These are phyloP conservation scores for Alternaria panax DNA, from an alignment of 2,329 filamentous ascomycete species.

Conservation along the genomic window DNA sequence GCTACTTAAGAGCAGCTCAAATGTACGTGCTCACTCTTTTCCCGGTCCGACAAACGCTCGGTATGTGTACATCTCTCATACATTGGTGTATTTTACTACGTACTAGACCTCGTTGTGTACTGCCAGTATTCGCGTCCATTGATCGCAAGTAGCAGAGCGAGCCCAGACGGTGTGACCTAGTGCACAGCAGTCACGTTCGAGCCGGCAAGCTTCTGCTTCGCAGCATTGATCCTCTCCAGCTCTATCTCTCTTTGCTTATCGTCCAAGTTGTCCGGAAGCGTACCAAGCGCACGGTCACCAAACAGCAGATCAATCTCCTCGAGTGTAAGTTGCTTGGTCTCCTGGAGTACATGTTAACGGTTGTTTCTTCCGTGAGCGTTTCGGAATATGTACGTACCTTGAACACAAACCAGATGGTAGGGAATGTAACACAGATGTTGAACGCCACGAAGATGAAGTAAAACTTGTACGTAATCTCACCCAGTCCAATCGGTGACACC, in stretches of 20 bases:
- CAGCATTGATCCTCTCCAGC: slow-evolving; percentile 30
- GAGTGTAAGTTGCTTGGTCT: slow-evolving; percentile 55
- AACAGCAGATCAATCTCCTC: slow-evolving; percentile 68
- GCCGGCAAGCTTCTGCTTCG: slow-evolving; percentile 26
- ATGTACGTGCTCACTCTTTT: not conserved
- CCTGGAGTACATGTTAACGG: slow-evolving; percentile 27
- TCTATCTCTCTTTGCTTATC: slow-evolving; percentile 35
- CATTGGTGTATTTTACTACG: no score
- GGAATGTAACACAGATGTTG: slow-evolving; percentile 55
- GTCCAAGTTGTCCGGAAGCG: slow-evolving; percentile 55
- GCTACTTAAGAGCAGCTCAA: not conserved
- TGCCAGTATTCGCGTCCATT: not conserved
- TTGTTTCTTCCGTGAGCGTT: fast-evolving
- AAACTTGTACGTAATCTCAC: slow-evolving; percentile 60
- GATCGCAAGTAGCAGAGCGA: not conserved
- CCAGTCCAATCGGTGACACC: slow-evolving; percentile 62
- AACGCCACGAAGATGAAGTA: slow-evolving; percentile 66
- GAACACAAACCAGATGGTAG: slow-evolving; percentile 61
- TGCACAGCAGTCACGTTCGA: slow-evolving; percentile 24
- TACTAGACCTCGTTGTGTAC: not conserved
- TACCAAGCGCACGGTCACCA: slow-evolving; percentile 60
- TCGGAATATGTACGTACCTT: slow-evolving; percentile 35
- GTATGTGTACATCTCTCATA: not conserved
- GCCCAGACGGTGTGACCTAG: slow-evolving; percentile 2
- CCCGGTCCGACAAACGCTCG: no score